A percentile compares a stretch with the other conserved stretches of the same genome.
Evolutionary conservation across 2,329 filamentous ascomycete genomes (phyloP).

Genomic region (Fusarium sp.): DNA sequence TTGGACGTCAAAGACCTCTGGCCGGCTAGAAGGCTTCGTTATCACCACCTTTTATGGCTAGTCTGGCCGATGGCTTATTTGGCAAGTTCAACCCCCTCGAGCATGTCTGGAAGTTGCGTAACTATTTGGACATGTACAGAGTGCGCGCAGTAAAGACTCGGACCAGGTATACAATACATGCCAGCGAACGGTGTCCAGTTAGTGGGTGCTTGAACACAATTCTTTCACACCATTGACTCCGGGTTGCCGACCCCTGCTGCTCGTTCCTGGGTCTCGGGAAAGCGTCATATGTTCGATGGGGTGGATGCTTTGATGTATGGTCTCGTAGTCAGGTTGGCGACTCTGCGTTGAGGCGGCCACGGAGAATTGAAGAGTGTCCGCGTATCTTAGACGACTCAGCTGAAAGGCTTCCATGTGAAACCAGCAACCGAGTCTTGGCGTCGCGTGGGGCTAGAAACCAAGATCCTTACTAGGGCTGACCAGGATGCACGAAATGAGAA

Average conservation of each 20-base stretch:
- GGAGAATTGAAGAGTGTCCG: constrained; percentile 1
- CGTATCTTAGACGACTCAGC: constrained; percentile 16
- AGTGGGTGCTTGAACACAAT: neutral
- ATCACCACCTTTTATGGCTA: constrained; percentile 17
- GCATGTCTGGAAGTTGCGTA: neutral
- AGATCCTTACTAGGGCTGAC: constrained; percentile 41
- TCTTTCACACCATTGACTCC: neutral
- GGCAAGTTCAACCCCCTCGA: constrained; percentile 10
- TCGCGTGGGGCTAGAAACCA: constrained; percentile 36
- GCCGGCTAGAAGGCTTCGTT: constrained; percentile 24
- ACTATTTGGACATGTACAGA: constrained; percentile 7
- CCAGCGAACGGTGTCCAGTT: neutral
- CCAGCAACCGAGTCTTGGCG: constrained; percentile 29
- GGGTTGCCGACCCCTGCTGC: neutral
- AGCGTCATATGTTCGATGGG: constrained; percentile 4
- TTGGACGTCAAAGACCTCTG: constrained; percentile 6
- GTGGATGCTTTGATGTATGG: constrained; percentile 11
- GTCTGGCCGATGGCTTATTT: constrained; percentile 11
- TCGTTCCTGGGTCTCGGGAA: neutral
- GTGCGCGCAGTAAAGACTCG: neutral
- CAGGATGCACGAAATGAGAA: constrained; percentile 38
- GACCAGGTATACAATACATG: neutral
- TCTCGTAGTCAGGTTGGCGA: constrained; percentile 11
- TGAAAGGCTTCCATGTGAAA: constrained; percentile 16
- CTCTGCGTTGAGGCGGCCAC: neutral